Base-by-base conservation (phyloP, 148 eudicot genomes). In the Heliamphora exappendiculata region DNA sequence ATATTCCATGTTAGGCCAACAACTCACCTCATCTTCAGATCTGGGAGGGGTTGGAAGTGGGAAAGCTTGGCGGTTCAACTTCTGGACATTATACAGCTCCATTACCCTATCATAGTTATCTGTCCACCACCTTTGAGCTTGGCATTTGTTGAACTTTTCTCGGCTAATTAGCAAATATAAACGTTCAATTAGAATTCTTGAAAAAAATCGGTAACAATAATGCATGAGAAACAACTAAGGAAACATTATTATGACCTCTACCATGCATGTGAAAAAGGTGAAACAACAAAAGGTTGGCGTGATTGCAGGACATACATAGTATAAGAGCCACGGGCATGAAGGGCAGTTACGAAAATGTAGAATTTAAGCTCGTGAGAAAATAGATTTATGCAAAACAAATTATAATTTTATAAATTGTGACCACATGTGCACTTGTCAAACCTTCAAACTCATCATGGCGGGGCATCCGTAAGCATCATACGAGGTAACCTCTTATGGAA, bases 101-200 rank as follows among this genome's bases (percentile, higher is more conserved):
- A 89, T 88, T 67, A 95, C 88, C 80, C 89, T 93, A 65, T 95
- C 99, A 67, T 85, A 88, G 78, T 95, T 93, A 71, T 95, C 99
- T 26, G 96, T 85, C 99, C 99, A 95, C 99, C 99, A 95, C 49
- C 85, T 91, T 76, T 95, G 99, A 55, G 98, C 98, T 93, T 95
- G 97, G 93, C 88, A 91, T 85, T 95, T 85, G 84, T 91, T 91
- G 81, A 89, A 95, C 82, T 76, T 88, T 65, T 95, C 99, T 76
- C 98, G 98, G 86, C 99, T 95, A 70, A 79, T 41, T 73, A 80
- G 84, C 67, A 26, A 26, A 83, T 75, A 62, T 12, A 67, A 78
- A 34, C 24, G 4, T 53, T 19, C 36, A 42, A 76, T 71, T 67
- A 81, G 12, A 72, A 72, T 31, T 70, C 53, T 11, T 28, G 36